These are phyloP conservation scores for Suillus clintonianus DNA, from an alignment of 768 basidiomycete genomes.

Conservation along the genomic window DNA sequence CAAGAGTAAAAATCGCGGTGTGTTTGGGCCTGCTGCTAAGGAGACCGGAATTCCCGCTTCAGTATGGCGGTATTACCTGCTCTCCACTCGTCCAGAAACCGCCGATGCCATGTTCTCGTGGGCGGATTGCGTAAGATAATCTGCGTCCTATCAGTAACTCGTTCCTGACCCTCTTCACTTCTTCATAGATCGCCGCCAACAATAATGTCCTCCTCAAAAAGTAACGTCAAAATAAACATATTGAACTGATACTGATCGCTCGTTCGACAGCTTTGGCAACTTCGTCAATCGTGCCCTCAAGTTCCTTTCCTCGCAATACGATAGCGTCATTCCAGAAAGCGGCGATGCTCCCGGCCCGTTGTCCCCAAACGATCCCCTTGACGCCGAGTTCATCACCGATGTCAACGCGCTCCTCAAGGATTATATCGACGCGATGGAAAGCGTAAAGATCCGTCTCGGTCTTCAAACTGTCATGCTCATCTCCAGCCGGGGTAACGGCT, in stretches of 20 bases:
- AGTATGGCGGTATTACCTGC: slow-evolving; percentile 96
- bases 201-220: slow-evolving; percentile 95
- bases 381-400: slow-evolving; percentile 75
- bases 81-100: slow-evolving; percentile 91
- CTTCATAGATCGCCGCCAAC: slow-evolving; percentile 76
- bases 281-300: slow-evolving; percentile 95
- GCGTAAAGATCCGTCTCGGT: slow-evolving; percentile 85
- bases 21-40: slow-evolving; percentile 92
- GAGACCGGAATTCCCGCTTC: slow-evolving; percentile 92
- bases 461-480: slow-evolving; percentile 88
- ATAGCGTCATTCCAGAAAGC: slow-evolving; percentile 78
- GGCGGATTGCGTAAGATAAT: slow-evolving; percentile 78
- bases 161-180: slow-evolving; percentile 1
- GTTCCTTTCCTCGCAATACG: slow-evolving; percentile 86
- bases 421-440: slow-evolving; percentile 88
- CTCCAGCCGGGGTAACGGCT: slow-evolving; percentile 87
- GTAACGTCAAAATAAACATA: slow-evolving; percentile 39
- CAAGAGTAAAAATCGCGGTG: slow-evolving; percentile 94
- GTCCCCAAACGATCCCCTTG: slow-evolving; percentile 63
- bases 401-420: slow-evolving; percentile 78
- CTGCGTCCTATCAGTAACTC: not conserved
- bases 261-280: slow-evolving; percentile 78
- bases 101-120: slow-evolving; percentile 97
- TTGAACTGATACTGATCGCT: not conserved
- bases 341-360: slow-evolving; percentile 69